A percentile compares a stretch with the other conserved stretches of the same genome.
These are phyloP conservation scores for Glutinoglossum americanum DNA, from an alignment of 495 filamentous ascomycete genomes.

Conservation along the genomic window DNA sequence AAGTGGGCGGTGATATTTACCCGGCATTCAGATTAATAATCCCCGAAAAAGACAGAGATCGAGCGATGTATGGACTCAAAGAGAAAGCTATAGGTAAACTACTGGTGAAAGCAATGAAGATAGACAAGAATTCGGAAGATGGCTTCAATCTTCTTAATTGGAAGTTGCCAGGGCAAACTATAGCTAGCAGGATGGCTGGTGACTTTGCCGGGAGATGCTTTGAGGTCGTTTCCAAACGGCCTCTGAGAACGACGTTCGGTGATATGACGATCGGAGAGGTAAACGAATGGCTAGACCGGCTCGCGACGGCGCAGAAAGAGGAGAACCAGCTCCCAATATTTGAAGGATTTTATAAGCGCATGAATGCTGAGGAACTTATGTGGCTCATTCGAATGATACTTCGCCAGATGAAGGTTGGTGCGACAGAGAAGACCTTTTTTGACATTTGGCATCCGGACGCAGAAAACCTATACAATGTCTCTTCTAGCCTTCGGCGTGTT, in stretches of 20 bases:
- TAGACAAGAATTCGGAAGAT: constrained; percentile 79
- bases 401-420: constrained; percentile 94
- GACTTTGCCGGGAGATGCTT: constrained; percentile 81
- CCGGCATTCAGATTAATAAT: constrained; percentile 81
- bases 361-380: constrained; percentile 84
- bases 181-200: constrained; percentile 44
- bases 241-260: constrained; percentile 51
- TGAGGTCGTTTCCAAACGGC: constrained; percentile 67
- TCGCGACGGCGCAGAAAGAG: constrained; percentile 57
- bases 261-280: constrained; percentile 72
- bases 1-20: constrained; percentile 82
- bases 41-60: constrained; percentile 83
- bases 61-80: constrained; percentile 87
- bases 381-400: constrained; percentile 92
- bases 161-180: constrained; percentile 62
- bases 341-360: constrained; percentile 60
- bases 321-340: constrained; percentile 62
- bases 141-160: constrained; percentile 71
- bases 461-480: constrained; percentile 75
- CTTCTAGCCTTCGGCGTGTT: constrained; percentile 69
- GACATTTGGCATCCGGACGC: constrained; percentile 87
- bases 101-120: constrained; percentile 77
- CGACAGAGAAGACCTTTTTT: constrained; percentile 81
- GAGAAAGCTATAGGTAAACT: constrained; percentile 79
- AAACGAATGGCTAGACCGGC: constrained; percentile 63